Percentiles rank a stretch among this genome's conserved stretches.
phyloP scores from a whole-genome alignment of 306 rosid species.

The Castanea sativa region DNA sequence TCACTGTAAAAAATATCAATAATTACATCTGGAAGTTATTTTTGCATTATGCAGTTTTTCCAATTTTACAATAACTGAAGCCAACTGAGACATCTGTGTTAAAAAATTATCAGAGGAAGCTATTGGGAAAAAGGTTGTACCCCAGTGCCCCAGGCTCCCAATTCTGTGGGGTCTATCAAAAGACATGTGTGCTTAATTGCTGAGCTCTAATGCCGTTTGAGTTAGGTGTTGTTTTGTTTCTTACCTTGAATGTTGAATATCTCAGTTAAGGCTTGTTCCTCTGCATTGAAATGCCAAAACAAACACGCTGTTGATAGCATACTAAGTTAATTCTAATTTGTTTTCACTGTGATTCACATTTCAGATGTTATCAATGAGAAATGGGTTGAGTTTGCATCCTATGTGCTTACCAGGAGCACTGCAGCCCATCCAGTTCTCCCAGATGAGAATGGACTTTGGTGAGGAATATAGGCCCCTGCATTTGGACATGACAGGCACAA shows the following conservation, averaged over 20 bases:
- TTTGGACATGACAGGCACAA: conserved; percentile 39
- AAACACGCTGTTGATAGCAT: too few relatives aligned
- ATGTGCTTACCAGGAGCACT: conserved; percentile 62
- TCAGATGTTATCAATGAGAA: conserved; percentile 93
- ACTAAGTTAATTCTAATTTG: not conserved
- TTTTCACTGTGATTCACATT: conserved; percentile 19
- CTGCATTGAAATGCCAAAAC: not conserved
- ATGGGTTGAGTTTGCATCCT: conserved; percentile 78
- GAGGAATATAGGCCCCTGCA: conserved; percentile 57
- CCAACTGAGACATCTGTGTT: not conserved
- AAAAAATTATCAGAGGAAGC: not conserved
- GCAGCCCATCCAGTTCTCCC: conserved; percentile 52
- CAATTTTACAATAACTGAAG: not conserved
- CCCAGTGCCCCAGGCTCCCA: too few relatives aligned
- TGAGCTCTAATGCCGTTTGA: not conserved
- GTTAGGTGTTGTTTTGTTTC: not conserved
- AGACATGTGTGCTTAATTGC: not conserved
- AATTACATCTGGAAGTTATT: not conserved
- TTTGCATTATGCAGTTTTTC: not conserved
- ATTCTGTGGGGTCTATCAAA: not conserved
- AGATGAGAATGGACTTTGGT: conserved; percentile 44
- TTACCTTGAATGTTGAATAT: not conserved
- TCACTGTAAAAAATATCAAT: not conserved
- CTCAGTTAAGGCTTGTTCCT: not conserved
- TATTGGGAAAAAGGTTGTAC: not conserved